phyloP scores from a whole-genome alignment of 352 stramenopile genomes.

The Pythium brassicae region DNA sequence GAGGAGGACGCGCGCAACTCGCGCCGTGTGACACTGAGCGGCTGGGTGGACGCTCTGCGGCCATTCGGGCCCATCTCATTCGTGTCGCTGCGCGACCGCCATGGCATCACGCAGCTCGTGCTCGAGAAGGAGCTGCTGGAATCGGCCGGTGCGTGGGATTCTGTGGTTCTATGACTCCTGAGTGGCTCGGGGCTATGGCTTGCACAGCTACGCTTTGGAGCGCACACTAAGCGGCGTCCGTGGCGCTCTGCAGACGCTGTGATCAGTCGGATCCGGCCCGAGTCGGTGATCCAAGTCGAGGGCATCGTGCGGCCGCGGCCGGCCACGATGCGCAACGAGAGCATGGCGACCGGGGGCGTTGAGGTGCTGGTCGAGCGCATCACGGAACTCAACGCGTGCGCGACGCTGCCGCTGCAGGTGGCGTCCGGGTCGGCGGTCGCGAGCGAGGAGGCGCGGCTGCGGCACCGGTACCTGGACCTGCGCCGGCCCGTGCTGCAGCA shows the following conservation, averaged over 20 bases:
- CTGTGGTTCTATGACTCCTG: not conserved
- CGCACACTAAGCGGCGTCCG: too few relatives aligned
- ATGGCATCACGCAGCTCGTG: constrained; percentile 78
- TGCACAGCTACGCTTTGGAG: too few relatives aligned
- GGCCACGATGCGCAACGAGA: constrained; percentile 62
- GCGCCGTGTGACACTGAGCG: constrained; percentile 60
- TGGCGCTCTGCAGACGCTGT: constrained; percentile 20
- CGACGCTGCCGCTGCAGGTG: constrained; percentile 60
- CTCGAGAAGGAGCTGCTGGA: constrained; percentile 59
- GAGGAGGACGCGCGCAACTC: constrained; percentile 31
- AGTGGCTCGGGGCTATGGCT: too few relatives aligned
- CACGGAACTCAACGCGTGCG: constrained; percentile 54
- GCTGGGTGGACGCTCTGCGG: constrained; percentile 78
- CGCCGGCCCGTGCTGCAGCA: constrained; percentile 67
- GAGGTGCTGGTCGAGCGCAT: constrained; percentile 71
- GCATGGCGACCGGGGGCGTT: constrained; percentile 65
- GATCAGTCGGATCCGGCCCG: constrained; percentile 52
- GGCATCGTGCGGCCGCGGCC: constrained; percentile 57
- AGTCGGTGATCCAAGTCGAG: constrained; percentile 64
- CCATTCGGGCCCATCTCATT: constrained; percentile 79
- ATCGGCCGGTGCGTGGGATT: constrained; percentile 19
- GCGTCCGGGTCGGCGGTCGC: constrained; percentile 45
- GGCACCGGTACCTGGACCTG: constrained; percentile 79
- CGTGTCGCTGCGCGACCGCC: constrained; percentile 73
- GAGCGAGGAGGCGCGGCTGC: constrained; percentile 73